Conservation (phyloP, 192 early-diverging fungal species). For the Podila horticola region DNA sequence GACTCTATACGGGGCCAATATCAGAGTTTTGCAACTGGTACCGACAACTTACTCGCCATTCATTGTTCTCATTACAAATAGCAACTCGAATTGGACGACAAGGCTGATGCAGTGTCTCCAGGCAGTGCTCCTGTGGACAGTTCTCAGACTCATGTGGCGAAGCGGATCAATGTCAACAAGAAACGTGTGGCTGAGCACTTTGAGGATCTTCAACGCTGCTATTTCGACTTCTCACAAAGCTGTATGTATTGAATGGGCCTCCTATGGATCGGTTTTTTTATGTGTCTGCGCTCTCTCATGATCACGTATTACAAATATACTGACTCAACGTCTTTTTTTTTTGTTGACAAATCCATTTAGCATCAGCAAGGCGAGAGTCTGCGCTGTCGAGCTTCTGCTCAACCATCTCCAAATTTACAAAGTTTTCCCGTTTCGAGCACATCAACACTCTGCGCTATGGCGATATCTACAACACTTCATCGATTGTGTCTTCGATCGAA, state of each 20-base stretch:
- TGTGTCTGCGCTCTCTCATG: neutral
- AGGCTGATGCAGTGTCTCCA: constrained; percentile 8
- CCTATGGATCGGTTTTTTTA: too few species aligned
- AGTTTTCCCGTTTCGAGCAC: constrained; percentile 74
- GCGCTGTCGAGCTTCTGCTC: constrained; percentile 62
- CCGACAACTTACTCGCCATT: neutral
- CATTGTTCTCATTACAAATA: neutral
- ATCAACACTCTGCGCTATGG: constrained; percentile 86
- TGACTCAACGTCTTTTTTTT: constrained; percentile 38
- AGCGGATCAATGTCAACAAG: constrained; percentile 43
- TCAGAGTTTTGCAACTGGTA: neutral
- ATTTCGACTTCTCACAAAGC: constrained; percentile 69
- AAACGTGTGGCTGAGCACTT: constrained; percentile 71
- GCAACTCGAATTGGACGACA: constrained; percentile 43
- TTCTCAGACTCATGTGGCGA: constrained; percentile 21
- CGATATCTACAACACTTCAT: constrained; percentile 73
- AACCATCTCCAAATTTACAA: constrained; percentile 75
- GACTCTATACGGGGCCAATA: neutral
- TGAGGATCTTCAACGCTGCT: constrained; percentile 76
- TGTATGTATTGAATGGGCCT: constrained; percentile 28
- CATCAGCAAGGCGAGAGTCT: constrained; percentile 28
- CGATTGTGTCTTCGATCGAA: constrained; percentile 93
- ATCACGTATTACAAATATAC: constrained; percentile 1
- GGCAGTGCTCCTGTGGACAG: constrained; percentile 12
- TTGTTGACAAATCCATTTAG: constrained; percentile 9